Conservation (phyloP, 495 filamentous ascomycete genomes). For the Aspergillus ostianus region DNA sequence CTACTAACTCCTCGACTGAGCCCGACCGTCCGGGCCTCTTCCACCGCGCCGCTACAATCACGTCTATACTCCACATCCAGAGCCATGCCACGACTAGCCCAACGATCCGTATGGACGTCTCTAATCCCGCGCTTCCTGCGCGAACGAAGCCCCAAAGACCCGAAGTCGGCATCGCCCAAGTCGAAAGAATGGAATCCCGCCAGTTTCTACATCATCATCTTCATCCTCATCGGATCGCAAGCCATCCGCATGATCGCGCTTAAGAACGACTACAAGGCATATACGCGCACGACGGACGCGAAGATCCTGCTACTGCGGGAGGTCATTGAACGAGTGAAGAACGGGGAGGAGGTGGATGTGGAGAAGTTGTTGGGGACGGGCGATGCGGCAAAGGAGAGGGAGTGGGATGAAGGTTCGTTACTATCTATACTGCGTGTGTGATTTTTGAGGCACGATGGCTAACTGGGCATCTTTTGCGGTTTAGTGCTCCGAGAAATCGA, state of each 20-base stretch:
- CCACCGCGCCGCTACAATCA: conserved; percentile 5
- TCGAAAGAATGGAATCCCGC: conserved; percentile 87
- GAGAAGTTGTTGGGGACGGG: conserved; percentile 80
- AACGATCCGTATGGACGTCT: conserved; percentile 67
- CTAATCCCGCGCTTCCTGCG: conserved; percentile 57
- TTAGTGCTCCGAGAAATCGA: conserved; percentile 79
- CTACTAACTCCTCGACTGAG: not conserved
- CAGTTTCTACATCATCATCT: conserved; percentile 89
- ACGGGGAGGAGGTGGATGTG: conserved; percentile 88
- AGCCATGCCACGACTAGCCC: conserved; percentile 56
- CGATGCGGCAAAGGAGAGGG: conserved; percentile 67
- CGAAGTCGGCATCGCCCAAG: conserved; percentile 34
- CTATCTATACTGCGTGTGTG: conserved; percentile 1
- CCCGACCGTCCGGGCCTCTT: conserved; percentile 9
- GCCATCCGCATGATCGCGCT: conserved; percentile 87
- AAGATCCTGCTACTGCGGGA: conserved; percentile 76
- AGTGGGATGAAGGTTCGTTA: conserved; percentile 83
- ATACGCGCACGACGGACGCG: conserved; percentile 71
- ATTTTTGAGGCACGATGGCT: conserved; percentile 8
- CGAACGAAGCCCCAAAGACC: conserved; percentile 25
- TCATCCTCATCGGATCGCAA: conserved; percentile 88
- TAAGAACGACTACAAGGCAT: conserved; percentile 69
- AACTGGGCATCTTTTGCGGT: conserved; percentile 13
- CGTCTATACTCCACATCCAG: conserved; percentile 32
- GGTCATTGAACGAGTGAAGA: conserved; percentile 77